Evolutionary conservation across 1,139 yeast genomes (phyloP).

Genomic region (Nakaseomyces glabratus): DNA sequence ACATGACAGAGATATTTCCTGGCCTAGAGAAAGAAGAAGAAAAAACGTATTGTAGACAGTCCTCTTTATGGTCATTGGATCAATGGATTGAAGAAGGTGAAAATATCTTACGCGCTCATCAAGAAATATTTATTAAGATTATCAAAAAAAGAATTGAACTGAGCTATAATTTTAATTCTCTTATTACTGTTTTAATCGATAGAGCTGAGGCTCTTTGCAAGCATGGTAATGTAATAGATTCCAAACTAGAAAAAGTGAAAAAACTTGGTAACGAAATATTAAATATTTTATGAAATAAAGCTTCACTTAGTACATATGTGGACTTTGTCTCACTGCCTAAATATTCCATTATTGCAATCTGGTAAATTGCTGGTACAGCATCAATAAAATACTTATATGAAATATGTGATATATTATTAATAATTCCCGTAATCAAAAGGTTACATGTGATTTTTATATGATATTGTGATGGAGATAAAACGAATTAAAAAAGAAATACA

Average conservation of each 20-base stretch:
- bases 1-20: conserved; percentile 3
- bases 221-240: conserved; percentile 33
- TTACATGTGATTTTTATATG: conserved; percentile 6
- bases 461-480: conserved; percentile 5
- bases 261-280: conserved; percentile 36
- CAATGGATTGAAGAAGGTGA: conserved; percentile 36
- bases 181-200: conserved; percentile 32
- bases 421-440: conserved; percentile 6
- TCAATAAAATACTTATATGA: neutral
- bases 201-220: conserved; percentile 33
- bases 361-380: neutral
- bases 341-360: neutral
- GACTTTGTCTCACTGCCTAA: conserved; percentile 2
- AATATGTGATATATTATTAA: conserved; percentile 4
- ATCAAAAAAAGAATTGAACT: conserved; percentile 35
- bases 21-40: conserved; percentile 5
- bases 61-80: conserved; percentile 18
- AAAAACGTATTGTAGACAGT: neutral
- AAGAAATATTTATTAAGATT: conserved; percentile 30
- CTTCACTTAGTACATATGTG: neutral
- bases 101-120: conserved; percentile 28
- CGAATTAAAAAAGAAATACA: conserved; percentile 13
- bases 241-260: conserved; percentile 33
- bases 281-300: conserved; percentile 20
- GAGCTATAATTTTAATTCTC: conserved; percentile 32